phyloP scores from a whole-genome alignment of 1,284 basidiomycete genomes.

The Trichosporon coremiiforme region DNA sequence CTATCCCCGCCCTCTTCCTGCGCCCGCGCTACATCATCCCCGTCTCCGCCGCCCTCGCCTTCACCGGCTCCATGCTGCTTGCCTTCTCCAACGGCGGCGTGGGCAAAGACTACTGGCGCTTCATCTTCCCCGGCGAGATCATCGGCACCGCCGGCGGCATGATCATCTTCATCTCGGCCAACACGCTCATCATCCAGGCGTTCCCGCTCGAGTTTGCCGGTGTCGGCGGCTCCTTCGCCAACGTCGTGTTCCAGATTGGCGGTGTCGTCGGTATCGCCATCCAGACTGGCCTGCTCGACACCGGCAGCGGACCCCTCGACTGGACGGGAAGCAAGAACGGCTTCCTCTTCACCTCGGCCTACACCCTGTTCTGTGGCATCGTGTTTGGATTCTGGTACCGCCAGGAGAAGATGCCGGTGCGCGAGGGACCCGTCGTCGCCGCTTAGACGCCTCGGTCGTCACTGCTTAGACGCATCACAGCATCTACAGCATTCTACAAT shows the following conservation, averaged over 20 bases:
- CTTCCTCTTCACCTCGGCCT: constrained; percentile 48
- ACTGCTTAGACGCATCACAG: no score
- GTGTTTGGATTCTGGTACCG: constrained; percentile 47
- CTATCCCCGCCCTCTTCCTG: constrained; percentile 46
- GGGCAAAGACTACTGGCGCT: constrained; percentile 52
- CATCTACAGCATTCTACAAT: neutral
- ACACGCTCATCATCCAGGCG: constrained; percentile 46
- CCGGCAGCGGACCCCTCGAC: constrained; percentile 44
- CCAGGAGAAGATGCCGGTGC: constrained; percentile 37
- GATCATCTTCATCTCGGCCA: constrained; percentile 53
- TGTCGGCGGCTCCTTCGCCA: constrained; percentile 47
- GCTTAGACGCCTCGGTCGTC: neutral
- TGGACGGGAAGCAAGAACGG: constrained; percentile 48
- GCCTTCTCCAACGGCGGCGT: constrained; percentile 47
- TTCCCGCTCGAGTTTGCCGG: constrained; percentile 49
- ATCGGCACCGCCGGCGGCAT: constrained; percentile 50
- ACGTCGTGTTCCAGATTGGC: constrained; percentile 54
- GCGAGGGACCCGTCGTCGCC: neutral
- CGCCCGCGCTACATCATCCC: constrained; percentile 48
- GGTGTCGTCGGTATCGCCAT: constrained; percentile 53
- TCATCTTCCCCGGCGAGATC: constrained; percentile 49
- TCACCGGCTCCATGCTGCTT: constrained; percentile 49
- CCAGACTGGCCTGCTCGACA: constrained; percentile 45
- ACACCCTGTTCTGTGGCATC: constrained; percentile 44
- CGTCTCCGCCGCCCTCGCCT: constrained; percentile 41